Conservation (phyloP, 2,329 filamentous ascomycete species). For the Gnomoniopsis smithogilvyi region DNA sequence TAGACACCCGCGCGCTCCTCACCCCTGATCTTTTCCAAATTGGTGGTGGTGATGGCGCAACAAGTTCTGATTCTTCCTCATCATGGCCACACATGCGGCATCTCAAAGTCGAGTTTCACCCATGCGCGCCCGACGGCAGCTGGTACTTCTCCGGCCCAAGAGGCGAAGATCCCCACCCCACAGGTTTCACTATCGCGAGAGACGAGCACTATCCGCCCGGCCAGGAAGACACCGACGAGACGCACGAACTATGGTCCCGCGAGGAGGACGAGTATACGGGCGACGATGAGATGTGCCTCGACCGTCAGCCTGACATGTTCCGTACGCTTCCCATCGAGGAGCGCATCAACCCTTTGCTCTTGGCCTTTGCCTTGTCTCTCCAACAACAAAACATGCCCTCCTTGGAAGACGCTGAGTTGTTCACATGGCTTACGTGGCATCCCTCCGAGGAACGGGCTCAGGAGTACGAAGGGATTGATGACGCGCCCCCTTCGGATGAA, state of each 20-base stretch:
- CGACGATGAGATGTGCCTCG: slow-evolving; percentile 3
- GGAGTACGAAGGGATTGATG: slow-evolving; percentile 9
- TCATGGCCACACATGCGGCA: slow-evolving; percentile 20
- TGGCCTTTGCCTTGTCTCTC: slow-evolving; percentile 22
- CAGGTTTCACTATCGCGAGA: slow-evolving; percentile 19
- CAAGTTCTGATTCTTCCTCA: too few species aligned
- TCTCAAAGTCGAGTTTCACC: slow-evolving; percentile 22
- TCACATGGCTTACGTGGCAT: slow-evolving; percentile 21
- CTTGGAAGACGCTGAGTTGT: slow-evolving; percentile 24
- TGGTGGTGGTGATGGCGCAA: too few species aligned
- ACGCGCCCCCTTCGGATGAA: too few species aligned
- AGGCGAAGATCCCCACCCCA: slow-evolving; percentile 19
- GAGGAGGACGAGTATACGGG: not conserved
- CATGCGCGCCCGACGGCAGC: slow-evolving; percentile 20
- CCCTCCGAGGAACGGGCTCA: slow-evolving; percentile 19
- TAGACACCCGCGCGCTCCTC: slow-evolving; percentile 22
- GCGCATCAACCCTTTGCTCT: slow-evolving; percentile 23
- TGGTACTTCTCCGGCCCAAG: slow-evolving; percentile 25
- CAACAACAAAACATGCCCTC: slow-evolving; percentile 21
- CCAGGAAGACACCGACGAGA: slow-evolving; percentile 8
- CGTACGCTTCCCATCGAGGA: slow-evolving; percentile 20
- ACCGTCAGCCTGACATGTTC: slow-evolving; percentile 19
- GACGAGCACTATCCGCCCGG: slow-evolving; percentile 22
- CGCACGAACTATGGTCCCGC: slow-evolving; percentile 19
- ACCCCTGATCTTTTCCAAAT: slow-evolving; percentile 20